Percentiles rank a stretch among this genome's conserved stretches.
These are phyloP conservation scores for Termitomyces sp. DNA, from an alignment of 768 basidiomycete species.

Conservation along the genomic window DNA sequence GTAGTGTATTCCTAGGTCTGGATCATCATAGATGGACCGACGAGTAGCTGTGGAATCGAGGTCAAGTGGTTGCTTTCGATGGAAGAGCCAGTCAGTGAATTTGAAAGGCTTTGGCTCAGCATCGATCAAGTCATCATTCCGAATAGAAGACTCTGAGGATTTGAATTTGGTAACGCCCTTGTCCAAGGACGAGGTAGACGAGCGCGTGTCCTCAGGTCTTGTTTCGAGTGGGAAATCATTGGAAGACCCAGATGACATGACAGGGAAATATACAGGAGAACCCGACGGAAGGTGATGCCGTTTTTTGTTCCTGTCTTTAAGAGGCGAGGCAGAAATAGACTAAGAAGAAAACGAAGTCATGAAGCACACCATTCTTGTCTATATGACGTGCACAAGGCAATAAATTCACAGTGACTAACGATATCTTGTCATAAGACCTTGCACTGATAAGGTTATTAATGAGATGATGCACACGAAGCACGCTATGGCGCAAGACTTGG, in stretches of 20 bases:
- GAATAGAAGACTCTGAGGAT: conserved; percentile 12
- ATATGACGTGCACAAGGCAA: not conserved
- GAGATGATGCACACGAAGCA: conserved; percentile 14
- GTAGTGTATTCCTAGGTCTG: conserved; percentile 36
- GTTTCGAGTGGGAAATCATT: not conserved
- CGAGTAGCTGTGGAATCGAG: conserved; percentile 40
- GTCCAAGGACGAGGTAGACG: conserved; percentile 4
- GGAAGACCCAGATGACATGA: conserved; percentile 1
- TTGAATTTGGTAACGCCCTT: conserved; percentile 5
- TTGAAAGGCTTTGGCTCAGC: conserved; percentile 30
- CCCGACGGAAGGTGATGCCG: not conserved
- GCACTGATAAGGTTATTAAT: not conserved
- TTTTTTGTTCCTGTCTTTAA: not conserved
- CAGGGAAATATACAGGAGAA: not conserved
- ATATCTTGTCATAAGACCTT: not conserved
- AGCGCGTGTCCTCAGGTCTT: not conserved
- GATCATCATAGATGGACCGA: conserved; percentile 49
- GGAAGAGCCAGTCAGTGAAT: conserved; percentile 28
- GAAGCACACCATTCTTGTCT: conserved; percentile 16
- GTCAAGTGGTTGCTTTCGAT: conserved; percentile 20
- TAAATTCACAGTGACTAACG: not conserved
- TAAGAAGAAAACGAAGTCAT: conserved; percentile 3
- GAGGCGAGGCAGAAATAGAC: not conserved
- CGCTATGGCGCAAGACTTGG: conserved; percentile 14
- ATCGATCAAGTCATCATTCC: conserved; percentile 27